Evolutionary conservation across 2,329 filamentous ascomycete species (phyloP).

Genomic region (Cercospora zeina): DNA sequence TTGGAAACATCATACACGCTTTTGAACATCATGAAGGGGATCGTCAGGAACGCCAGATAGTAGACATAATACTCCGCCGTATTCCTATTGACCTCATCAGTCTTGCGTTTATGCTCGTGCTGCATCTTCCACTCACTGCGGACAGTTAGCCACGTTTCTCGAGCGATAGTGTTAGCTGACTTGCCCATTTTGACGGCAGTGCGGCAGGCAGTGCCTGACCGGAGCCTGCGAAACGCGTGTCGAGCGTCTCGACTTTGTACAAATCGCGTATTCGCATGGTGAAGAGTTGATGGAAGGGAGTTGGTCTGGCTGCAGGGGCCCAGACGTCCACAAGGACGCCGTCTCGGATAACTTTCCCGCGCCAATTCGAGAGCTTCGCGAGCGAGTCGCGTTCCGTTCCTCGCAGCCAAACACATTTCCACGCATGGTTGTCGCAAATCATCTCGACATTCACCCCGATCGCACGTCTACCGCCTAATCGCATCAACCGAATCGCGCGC

Average conservation of each 20-base stretch:
- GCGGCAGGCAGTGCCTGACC: constrained; percentile 41
- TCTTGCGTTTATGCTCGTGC: background rate
- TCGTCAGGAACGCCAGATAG: constrained; percentile 64
- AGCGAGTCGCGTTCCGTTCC: constrained; percentile 8
- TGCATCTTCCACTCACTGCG: constrained; percentile 11
- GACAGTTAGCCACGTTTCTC: constrained; percentile 12
- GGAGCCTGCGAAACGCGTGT: constrained; percentile 71
- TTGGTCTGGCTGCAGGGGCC: constrained; percentile 6
- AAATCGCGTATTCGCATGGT: constrained; percentile 40
- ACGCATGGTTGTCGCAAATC: background rate
- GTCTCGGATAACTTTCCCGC: no score
- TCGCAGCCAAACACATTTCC: constrained; percentile 1
- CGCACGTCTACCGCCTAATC: background rate
- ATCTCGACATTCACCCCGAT: background rate
- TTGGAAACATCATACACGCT: constrained; percentile 81
- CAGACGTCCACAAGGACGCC: no score
- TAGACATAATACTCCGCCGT: constrained; percentile 86
- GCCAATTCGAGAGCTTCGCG: background rate
- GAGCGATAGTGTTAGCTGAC: background rate
- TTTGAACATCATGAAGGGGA: constrained; percentile 85
- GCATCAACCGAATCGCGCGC: background rate
- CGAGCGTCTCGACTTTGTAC: constrained; percentile 67
- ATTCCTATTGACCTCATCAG: constrained; percentile 46
- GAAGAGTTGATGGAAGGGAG: constrained; percentile 6
- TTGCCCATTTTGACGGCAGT: constrained; percentile 67